Percentiles rank a stretch among this genome's conserved stretches.
These are phyloP conservation scores for Sclerospora graminicola DNA, from an alignment of 352 stramenopile species.

Conservation along the genomic window DNA sequence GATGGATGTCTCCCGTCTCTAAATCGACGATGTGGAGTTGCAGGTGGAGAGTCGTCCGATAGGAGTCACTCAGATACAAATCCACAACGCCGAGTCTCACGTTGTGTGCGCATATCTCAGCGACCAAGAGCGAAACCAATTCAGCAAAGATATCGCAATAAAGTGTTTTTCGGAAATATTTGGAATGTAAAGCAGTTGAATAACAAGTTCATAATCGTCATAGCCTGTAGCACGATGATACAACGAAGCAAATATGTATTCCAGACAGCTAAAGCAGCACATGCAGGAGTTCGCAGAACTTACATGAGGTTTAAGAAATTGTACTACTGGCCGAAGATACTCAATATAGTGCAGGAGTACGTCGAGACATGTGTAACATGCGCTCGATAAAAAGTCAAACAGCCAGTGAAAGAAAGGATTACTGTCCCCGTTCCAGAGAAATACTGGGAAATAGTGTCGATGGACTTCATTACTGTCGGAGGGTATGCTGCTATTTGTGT, in stretches of 20 bases:
- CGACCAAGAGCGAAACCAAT: background rate
- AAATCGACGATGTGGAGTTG: too few relatives aligned
- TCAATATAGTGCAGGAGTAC: too few relatives aligned
- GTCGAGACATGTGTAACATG: slow-evolving; percentile 1
- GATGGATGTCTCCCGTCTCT: too few relatives aligned
- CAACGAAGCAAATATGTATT: background rate
- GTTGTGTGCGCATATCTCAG: too few relatives aligned
- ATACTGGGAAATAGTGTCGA: background rate
- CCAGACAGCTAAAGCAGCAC: slow-evolving; percentile 1
- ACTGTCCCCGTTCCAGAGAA: too few relatives aligned
- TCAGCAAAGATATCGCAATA: background rate
- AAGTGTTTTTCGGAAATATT: background rate
- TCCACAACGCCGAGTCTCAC: too few relatives aligned
- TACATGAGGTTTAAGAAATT: slow-evolving; percentile 5
- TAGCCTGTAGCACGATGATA: too few relatives aligned
- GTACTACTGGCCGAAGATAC: slow-evolving; percentile 1
- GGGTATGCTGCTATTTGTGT: too few relatives aligned
- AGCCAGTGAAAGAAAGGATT: too few relatives aligned
- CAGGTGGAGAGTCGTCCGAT: too few relatives aligned
- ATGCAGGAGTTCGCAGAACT: slow-evolving; percentile 3
- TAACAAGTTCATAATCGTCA: too few relatives aligned
- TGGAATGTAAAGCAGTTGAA: background rate
- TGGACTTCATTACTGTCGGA: slow-evolving; percentile 16
- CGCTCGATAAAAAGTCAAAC: background rate
- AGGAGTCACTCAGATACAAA: too few relatives aligned